These are phyloP conservation scores for Coemansia sp. DNA, from an alignment of 192 early-diverging fungal species.

Conservation along the genomic window DNA sequence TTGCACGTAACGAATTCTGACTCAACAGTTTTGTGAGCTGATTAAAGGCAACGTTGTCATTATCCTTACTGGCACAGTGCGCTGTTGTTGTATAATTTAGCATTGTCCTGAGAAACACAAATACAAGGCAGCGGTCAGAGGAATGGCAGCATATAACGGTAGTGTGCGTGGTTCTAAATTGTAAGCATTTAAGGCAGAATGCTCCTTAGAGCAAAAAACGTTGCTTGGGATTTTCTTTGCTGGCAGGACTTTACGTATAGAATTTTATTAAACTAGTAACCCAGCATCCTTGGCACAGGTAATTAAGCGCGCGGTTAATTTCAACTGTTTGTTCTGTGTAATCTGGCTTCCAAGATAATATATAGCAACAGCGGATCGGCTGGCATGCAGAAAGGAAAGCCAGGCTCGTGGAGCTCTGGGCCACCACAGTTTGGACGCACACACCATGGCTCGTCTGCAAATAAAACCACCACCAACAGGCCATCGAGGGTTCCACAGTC, in stretches of 20 bases:
- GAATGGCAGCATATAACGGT: constrained; percentile 36
- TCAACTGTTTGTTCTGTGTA: background rate
- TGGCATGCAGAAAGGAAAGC: constrained; percentile 15
- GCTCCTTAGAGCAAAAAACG: background rate
- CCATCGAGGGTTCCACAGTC: constrained; percentile 3
- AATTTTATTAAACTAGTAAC: background rate
- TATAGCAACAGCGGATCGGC: constrained; percentile 9
- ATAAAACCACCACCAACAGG: constrained; percentile 10
- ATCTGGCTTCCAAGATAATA: background rate
- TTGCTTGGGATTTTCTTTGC: background rate
- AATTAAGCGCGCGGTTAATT: background rate
- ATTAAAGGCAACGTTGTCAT: background rate
- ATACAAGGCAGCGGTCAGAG: background rate
- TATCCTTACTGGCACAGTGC: background rate
- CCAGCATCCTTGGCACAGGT: background rate
- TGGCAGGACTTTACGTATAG: background rate
- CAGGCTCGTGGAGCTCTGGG: constrained; percentile 34
- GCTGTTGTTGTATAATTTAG: background rate
- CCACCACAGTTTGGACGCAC: constrained; percentile 36
- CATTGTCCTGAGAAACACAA: background rate
- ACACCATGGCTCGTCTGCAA: constrained; percentile 21
- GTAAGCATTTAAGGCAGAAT: constrained; percentile 10
- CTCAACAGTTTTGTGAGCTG: background rate
- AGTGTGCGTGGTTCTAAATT: constrained; percentile 30
- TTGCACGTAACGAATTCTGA: background rate